Evolutionary conservation across 176 grass and related monocot genomes (phyloP).

Genomic region (Triticum turgidum): DNA sequence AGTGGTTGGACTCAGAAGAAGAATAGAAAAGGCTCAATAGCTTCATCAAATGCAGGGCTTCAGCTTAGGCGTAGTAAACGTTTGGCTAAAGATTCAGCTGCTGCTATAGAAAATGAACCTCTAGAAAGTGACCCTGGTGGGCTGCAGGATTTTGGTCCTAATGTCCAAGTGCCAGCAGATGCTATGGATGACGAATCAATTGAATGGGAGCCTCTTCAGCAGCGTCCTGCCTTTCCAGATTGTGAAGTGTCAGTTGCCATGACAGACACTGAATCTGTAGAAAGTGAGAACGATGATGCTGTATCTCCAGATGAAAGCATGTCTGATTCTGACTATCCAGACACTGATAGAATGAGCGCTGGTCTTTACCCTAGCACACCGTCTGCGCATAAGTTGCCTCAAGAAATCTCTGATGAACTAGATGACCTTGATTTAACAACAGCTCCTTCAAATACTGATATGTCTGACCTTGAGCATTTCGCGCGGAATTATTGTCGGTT

Average conservation of each 20-base stretch:
- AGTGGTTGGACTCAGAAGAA: background rate
- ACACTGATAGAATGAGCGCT: background rate
- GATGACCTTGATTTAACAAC: background rate
- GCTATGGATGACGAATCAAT: background rate
- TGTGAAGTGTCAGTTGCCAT: conserved; percentile 8
- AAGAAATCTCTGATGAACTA: conserved; percentile 9
- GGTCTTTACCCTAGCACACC: background rate
- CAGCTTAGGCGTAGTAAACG: conserved; percentile 31
- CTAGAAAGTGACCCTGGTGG: conserved; percentile 10
- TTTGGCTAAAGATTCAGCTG: conserved; percentile 27
- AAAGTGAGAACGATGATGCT: background rate
- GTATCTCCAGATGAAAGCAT: conserved; percentile 7
- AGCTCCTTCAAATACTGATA: conserved; percentile 15
- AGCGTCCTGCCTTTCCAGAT: background rate
- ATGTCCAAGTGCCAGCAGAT: background rate
- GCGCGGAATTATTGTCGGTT: conserved; percentile 14
- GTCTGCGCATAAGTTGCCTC: background rate
- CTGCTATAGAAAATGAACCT: conserved; percentile 8
- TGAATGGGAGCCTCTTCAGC: conserved; percentile 19
- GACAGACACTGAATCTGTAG: conserved; percentile 12
- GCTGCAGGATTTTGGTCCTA: conserved; percentile 12
- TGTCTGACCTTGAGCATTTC: conserved; percentile 16
- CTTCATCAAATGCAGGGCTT: conserved; percentile 11
- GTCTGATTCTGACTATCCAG: background rate
- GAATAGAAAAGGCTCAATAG: background rate